Evolutionary conservation across 441 rosid species (phyloP), one percentile per base, ranked within the genome.

Genomic region (Adansonia madagascariensis): DNA sequence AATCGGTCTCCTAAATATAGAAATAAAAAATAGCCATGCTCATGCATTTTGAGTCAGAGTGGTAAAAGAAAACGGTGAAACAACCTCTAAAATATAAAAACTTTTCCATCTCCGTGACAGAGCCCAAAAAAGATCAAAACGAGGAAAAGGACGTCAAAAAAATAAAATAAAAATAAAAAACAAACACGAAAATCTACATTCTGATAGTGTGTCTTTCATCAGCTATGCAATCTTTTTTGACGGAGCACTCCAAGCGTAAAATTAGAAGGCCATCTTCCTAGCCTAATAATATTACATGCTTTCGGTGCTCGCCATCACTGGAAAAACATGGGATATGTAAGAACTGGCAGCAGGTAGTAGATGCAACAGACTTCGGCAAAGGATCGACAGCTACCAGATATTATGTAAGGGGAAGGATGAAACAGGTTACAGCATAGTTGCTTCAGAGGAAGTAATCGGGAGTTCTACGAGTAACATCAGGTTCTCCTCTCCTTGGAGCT

Each of bases 401-500:
- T 49, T 12, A 52, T 6, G 41, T 53, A 50, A 20, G 15, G 20
- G 43, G 39, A n/a, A 39, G 0, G 9, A 75, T 59, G 75, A 55
- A 64, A 49, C 35, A 75, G 73, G 65, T 27, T n/a, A 35, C 10
- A n/a, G 7, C 46, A 52, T 52, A 0, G 60, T 69, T 47, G 77
- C 77, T 67, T 89, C 83, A 90, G 11, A 90, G 90, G 86, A 90
- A 90, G 84, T 90, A 90, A 82, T 89, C 94, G 0, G 94, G 92
- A 3, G 89, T 89, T 75, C 92, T 87, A 31, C 94, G 89, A 43
- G 94, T 89, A 18, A 90, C 88, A 82, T 90, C 92, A 2, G 91
- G 94, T 71, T 90, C 92, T 49, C 94, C 94, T 81, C 94, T 89
- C 89, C 90, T 83, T 4, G 94, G 94, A 55, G 94, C 94, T 69